Conservation (phyloP, 2,329 filamentous ascomycete species). For the Penicillium sp. region DNA sequence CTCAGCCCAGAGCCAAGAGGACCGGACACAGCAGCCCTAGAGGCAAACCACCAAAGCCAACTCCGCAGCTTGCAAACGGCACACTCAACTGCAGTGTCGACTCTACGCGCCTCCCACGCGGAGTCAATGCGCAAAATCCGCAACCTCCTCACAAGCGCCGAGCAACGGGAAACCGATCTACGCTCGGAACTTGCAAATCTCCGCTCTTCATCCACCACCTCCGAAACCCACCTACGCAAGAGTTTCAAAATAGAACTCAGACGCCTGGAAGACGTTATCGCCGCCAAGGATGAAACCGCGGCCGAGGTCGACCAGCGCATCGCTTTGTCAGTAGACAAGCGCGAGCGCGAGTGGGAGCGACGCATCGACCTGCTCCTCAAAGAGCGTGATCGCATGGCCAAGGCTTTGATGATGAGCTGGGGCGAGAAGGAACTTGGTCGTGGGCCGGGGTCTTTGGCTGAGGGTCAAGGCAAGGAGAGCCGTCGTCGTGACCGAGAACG, state of each 20-base stretch:
- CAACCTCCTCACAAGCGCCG: slow-evolving; percentile 33
- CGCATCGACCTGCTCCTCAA: slow-evolving; percentile 43
- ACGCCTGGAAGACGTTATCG: slow-evolving; percentile 36
- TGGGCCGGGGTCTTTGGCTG: slow-evolving; percentile 17
- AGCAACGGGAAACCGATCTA: slow-evolving; percentile 38
- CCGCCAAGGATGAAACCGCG: slow-evolving; percentile 43
- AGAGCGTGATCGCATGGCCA: slow-evolving; percentile 43
- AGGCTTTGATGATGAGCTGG: slow-evolving; percentile 42
- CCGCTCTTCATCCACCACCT: slow-evolving; percentile 22
- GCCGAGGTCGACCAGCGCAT: slow-evolving; percentile 43
- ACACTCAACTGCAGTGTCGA: slow-evolving; percentile 39
- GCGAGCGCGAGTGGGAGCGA: slow-evolving; percentile 46
- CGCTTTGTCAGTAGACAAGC: slow-evolving; percentile 42
- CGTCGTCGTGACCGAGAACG: slow-evolving; percentile 19
- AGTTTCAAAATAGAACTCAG: slow-evolving; percentile 36
- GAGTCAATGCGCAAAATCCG: slow-evolving; percentile 40
- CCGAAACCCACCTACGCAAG: slow-evolving; percentile 29
- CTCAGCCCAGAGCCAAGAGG: slow-evolving; percentile 7
- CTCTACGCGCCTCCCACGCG: slow-evolving; percentile 39
- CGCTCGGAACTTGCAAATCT: slow-evolving; percentile 34
- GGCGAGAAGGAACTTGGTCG: slow-evolving; percentile 43
- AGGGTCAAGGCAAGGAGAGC: slow-evolving; percentile 22
- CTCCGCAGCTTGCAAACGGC: slow-evolving; percentile 39
- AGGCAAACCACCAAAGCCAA: slow-evolving; percentile 38
- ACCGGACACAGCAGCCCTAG: slow-evolving; percentile 22